Base-by-base conservation (phyloP, 1,284 basidiomycete species). In the Tetrapyrgos nigripes region DNA sequence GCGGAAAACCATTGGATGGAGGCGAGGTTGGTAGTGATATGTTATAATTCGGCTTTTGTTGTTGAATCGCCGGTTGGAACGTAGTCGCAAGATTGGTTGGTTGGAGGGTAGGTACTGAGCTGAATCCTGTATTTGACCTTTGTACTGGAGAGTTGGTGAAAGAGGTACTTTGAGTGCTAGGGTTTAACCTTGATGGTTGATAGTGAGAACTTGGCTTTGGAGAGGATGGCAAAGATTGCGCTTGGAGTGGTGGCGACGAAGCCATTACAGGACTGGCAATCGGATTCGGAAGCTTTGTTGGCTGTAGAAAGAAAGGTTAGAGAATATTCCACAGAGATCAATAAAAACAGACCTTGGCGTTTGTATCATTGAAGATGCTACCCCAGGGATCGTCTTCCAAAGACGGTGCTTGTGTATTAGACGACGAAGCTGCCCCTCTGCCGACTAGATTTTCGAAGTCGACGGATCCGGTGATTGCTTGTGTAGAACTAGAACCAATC, bases 381-480 rank as follows among this genome's bases (percentile, higher is more conserved):
- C 86, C 89, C 92, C 89, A 94, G 2, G 87, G 83, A 68, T 93
- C 91, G 57, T 93, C 90, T 62, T 90, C 88, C 89, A 88, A 92
- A 45, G 78, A 75, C 33, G 73, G 70, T 4, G 82, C 71, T 62
- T 47, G 56, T 24, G 54, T 43, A 9, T 55, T 57, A 50, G 61
- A 27, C 48, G 63, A 56, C 26, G 60, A 59, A 4, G 47, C 31
- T 49, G 48, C 48, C 10, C 43, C 73, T 57, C 83, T 80, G 11
- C 84, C 86, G 2, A 93, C 89, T 3, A 93, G 78, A 60, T 86
- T 92, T 70, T 88, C 89, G 64, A 93, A 93, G 67, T 92, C 85
- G 13, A 91, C 79, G 3, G 76, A 74, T 0, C 79, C 68, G 19
- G 69, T 63, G 46, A 79, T 70, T 43, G 68, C 68, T 17, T 72